Base-by-base conservation (phyloP, 352 stramenopile genomes). In the Globisporangium takayamanum region DNA sequence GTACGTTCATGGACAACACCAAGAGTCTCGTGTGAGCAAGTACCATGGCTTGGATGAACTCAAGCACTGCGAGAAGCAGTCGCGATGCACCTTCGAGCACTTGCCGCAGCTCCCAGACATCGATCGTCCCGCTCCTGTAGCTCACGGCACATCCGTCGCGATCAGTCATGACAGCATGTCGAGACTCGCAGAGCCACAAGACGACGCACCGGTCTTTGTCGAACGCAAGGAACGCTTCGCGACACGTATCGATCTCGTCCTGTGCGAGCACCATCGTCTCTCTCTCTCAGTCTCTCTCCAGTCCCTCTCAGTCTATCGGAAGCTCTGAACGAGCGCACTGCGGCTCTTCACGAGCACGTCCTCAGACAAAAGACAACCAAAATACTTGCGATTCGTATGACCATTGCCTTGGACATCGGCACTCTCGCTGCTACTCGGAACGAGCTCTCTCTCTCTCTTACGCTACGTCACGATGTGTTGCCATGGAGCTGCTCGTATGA, bases 181-280 rank as follows among this genome's bases (percentile, higher is more conserved):
- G 12, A 46, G 16, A 46, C 41, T n/a, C 41, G 16, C 41, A 46
- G 12, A 46, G 12, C 6, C 41, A 47, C 41, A 22, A 8, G 41
- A 18, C 5, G 51, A 5, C 30, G 53, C 48, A 91, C 84, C 81
- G 71, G 68, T 98, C 96, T 68, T 98, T 98, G 66, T 98, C 96
- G 67, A 99, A 99, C 2, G 94, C 92, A 18, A 99, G 70, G 70
- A 99, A 99, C 1, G 95, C 95, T 66, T 98, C 94, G 52, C 95
- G 79, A 60, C 96, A 99, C 45, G 84, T 91, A 53, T 98, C 94
- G 57, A 98, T 98, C 77, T 98, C 94, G 55, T 98, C 94, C 67
- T 98, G 94, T 4, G 89, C 96, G 11, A 98, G 73, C 62, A 92
- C 80, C 84, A 93, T 93, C 8, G 53, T 7, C 12, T 30, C 48